Base-by-base conservation (phyloP, 2,329 filamentous ascomycete genomes). In the Dothistroma pini region DNA sequence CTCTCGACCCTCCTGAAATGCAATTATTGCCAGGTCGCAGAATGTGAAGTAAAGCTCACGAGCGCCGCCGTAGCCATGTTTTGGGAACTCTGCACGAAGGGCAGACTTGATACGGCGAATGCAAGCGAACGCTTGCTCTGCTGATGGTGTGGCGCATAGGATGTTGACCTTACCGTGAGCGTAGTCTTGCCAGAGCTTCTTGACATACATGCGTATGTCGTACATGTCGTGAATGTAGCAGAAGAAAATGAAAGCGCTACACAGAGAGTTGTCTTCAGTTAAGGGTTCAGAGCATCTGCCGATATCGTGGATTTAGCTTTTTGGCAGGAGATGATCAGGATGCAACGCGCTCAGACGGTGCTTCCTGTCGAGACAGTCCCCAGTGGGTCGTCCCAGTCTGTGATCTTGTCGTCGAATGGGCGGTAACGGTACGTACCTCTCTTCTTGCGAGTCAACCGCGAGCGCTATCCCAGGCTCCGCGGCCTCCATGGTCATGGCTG, bases 41-140 rank as follows among this genome's bases (percentile, higher is more conserved):
- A 32, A 29, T 14, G 7, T 16, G 44, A 48, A 22, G 21, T 32
- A 34, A 12, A 19, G 16, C 16, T 54, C n/a, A 4, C 22, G 19
- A 16, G n/a, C 25, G 51, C 29, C 12, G 44, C 44, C 31, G 9
- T 34, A 16, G 11, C 51, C 51, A 54, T 8, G 8, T 16, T 29
- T 34, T 21, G 22, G 32, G 34, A 54, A n/a, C 19, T 54, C 14
- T 54, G n/a, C 25, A 14, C 7, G 12, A 3, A 54, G 51, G 16
- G 14, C 6, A 16, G 7, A 6, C 21, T 48, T 16, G 44, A 19
- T 32, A 21, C 54, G 35, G 10, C 44, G 38, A 16, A 57, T 57
- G 25, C 38, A 50, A 9, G n/a, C 54, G 19, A 57, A 57, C 2
- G 54, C 54, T 10, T 19, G 25, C 41, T 57, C 54, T 12, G 54